phyloP scores from a whole-genome alignment of 139 green algal species.

The Nannochloris sp. region DNA sequence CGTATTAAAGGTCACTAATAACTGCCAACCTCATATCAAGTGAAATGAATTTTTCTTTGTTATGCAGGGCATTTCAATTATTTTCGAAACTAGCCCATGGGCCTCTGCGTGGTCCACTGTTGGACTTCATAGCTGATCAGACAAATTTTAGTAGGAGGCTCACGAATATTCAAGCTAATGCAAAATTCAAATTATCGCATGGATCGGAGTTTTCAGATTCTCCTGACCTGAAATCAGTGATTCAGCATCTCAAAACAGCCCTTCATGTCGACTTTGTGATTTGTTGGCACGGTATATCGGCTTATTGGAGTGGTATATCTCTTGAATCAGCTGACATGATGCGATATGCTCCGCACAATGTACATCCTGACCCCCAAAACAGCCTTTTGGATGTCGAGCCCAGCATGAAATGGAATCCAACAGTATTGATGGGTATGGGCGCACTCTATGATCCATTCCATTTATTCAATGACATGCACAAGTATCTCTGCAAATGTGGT shows the following conservation, averaged over 20 bases:
- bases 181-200: conserved; percentile 54
- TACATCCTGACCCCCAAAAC: conserved; percentile 16
- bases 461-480: conserved; percentile 87
- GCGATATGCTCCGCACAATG: conserved; percentile 27
- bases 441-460: conserved; percentile 43
- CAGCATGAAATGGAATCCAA: conserved; percentile 49
- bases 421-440: conserved; percentile 57
- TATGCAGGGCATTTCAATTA: conserved; percentile 23
- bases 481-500: conserved; percentile 63
- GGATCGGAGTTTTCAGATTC: background rate
- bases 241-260: conserved; percentile 41
- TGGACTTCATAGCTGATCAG: conserved; percentile 68
- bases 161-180: conserved; percentile 66
- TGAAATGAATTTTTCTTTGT: background rate
- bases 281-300: conserved; percentile 90
- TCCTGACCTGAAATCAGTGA: conserved; percentile 50
- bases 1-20: background rate
- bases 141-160: conserved; percentile 86
- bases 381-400: conserved; percentile 73
- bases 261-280: conserved; percentile 72
- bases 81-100: conserved; percentile 47
- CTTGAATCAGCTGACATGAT: conserved; percentile 26
- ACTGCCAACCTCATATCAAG: background rate
- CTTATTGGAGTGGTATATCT: conserved; percentile 87
- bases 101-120: conserved; percentile 49